A percentile compares a stretch with the other conserved stretches of the same genome.
phyloP scores from a whole-genome alignment of 345 rosid genomes.

The Aegle marmelos region DNA sequence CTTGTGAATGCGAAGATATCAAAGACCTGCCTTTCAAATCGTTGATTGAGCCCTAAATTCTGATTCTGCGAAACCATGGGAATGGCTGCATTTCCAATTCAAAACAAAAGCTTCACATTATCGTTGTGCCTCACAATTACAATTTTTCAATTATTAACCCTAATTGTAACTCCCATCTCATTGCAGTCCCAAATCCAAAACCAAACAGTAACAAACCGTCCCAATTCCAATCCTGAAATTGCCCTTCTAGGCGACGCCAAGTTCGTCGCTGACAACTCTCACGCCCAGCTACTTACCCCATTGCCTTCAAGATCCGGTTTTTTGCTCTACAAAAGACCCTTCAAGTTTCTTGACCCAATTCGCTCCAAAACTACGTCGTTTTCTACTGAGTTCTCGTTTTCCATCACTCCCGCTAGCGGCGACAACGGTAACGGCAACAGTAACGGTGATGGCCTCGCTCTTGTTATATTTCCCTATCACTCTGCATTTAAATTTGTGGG shows the following conservation, averaged over 20 bases:
- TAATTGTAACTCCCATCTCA: constrained; percentile 17
- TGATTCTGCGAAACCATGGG: constrained; percentile 17
- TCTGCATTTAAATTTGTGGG: constrained; percentile 29
- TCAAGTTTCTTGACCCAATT: constrained; percentile 26
- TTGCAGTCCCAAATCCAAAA: not conserved
- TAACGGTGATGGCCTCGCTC: constrained; percentile 35
- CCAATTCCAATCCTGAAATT: constrained; percentile 31
- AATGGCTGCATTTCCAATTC: constrained; percentile 23
- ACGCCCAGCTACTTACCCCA: constrained; percentile 27
- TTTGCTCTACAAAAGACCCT: constrained; percentile 28
- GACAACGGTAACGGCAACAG: constrained; percentile 1
- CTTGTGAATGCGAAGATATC: no score
- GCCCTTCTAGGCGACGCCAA: constrained; percentile 40
- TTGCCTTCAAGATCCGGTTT: constrained; percentile 35
- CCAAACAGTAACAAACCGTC: constrained; percentile 18
- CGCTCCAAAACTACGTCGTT: constrained; percentile 29
- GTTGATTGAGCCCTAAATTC: no score
- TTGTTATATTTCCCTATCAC: constrained; percentile 36
- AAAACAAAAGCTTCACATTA: not conserved
- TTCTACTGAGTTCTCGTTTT: constrained; percentile 39
- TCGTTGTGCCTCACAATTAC: constrained; percentile 1
- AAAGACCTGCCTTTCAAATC: not conserved
- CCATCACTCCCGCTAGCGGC: constrained; percentile 16
- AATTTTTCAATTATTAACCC: constrained; percentile 16
- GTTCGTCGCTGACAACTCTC: constrained; percentile 19